Percentiles rank a stretch among this genome's conserved stretches.
Conservation (phyloP, 305 asterid genomes). For the Fraxinus angustifolia region DNA sequence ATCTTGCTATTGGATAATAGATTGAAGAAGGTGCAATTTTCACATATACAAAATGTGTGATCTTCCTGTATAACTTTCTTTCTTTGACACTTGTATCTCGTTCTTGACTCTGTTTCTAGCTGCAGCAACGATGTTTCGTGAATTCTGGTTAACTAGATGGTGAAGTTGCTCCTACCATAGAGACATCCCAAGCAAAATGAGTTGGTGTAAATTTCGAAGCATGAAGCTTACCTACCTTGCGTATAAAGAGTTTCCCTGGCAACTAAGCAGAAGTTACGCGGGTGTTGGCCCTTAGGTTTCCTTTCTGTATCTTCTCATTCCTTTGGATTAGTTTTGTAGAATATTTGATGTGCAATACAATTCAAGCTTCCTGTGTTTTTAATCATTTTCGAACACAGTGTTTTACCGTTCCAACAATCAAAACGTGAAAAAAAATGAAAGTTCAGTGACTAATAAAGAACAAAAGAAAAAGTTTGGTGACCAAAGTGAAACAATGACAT, state of each 20-base stretch:
- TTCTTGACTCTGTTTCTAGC: not conserved
- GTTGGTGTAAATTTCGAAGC: not conserved
- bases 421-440: not conserved
- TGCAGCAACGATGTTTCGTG: not conserved
- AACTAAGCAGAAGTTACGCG: not conserved
- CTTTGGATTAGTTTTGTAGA: conserved; percentile 19
- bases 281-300: not conserved
- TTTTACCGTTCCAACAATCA: not conserved
- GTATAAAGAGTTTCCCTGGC: not conserved
- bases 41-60: not conserved
- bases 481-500: not conserved
- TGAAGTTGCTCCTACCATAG: not conserved
- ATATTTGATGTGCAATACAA: conserved; percentile 9
- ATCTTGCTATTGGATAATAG: not conserved
- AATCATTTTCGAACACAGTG: not conserved
- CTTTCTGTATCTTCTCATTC: not conserved
- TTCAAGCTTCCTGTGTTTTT: not conserved
- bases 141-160: not conserved
- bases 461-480: not conserved
- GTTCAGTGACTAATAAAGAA: not conserved
- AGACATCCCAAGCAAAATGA: not conserved
- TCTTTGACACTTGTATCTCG: not conserved
- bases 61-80: not conserved
- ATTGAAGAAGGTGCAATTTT: not conserved
- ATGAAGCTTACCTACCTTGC: not conserved